A percentile compares a stretch with the other conserved stretches of the same genome.
Evolutionary conservation across 139 green algal species (phyloP).

Genomic region (Tetradesmus obliquus): DNA sequence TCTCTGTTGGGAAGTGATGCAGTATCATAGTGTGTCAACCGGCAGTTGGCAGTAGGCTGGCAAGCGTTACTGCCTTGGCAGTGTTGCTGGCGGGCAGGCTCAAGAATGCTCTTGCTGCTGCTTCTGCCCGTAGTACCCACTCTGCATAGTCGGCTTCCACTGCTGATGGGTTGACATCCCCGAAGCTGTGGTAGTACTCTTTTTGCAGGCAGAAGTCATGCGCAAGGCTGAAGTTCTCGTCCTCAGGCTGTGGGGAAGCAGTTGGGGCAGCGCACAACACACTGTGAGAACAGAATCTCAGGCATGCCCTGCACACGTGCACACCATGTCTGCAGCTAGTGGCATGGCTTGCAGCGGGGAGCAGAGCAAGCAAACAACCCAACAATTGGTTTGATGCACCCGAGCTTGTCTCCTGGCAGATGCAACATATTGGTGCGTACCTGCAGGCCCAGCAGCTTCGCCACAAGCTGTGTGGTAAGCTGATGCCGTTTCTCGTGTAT

Average conservation of each 20-base stretch:
- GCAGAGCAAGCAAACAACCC: not conserved
- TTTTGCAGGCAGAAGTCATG: conserved; percentile 45
- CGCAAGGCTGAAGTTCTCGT: conserved; percentile 32
- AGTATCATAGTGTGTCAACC: too few species aligned
- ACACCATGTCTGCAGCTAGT: not conserved
- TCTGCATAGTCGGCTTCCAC: conserved; percentile 27
- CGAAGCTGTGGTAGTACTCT: conserved; percentile 41
- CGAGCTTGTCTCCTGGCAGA: too few species aligned
- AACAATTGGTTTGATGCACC: too few species aligned
- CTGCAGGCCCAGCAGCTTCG: conserved; percentile 11
- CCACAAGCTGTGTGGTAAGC: conserved; percentile 7
- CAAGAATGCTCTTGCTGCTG: not conserved
- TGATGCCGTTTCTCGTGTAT: conserved; percentile 17
- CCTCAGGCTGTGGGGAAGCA: not conserved
- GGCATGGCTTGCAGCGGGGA: too few species aligned
- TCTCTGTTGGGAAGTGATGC: too few species aligned
- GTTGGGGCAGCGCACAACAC: too few species aligned
- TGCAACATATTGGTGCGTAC: not conserved
- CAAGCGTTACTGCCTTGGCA: too few species aligned
- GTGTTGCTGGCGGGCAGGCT: too few species aligned
- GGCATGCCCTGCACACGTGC: too few species aligned
- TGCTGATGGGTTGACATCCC: not conserved
- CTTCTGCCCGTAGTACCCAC: not conserved
- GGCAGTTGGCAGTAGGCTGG: too few species aligned
- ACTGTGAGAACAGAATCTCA: not conserved